Evolutionary conservation across 139 green algal species (phyloP).

Genomic region (Pedinophyceae sp.): DNA sequence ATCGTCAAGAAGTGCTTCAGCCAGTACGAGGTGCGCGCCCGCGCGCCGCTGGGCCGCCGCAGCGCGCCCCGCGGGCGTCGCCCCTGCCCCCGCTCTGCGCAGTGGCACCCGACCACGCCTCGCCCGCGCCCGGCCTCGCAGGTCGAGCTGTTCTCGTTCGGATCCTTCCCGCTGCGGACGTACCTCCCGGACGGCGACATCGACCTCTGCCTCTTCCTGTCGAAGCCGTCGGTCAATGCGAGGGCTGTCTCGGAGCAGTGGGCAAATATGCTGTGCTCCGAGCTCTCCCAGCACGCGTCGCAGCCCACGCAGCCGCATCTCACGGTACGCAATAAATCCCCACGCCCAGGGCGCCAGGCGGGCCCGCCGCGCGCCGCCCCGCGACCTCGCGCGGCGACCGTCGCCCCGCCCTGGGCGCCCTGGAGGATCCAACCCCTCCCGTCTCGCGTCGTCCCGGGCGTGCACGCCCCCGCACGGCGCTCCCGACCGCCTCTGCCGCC

Average conservation of each 20-base stretch:
- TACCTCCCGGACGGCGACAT: conserved; percentile 96
- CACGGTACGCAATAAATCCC: too few species aligned
- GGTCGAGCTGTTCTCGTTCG: conserved; percentile 77
- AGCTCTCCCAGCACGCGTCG: too few species aligned
- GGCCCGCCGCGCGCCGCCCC: too few species aligned
- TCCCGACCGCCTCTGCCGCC: too few species aligned
- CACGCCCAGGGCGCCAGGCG: too few species aligned
- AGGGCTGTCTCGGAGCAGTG: conserved; percentile 13
- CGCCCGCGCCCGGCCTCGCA: conserved; percentile 12
- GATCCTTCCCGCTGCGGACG: conserved; percentile 82
- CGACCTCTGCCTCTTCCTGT: conserved; percentile 73
- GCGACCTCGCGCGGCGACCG: too few species aligned
- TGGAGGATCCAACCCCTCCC: too few species aligned
- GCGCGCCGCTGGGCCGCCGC: not conserved
- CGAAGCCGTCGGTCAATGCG: not conserved
- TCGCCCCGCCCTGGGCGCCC: too few species aligned
- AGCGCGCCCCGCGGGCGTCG: not conserved
- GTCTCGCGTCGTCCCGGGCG: too few species aligned
- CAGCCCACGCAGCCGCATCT: too few species aligned
- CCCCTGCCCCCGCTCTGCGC: not conserved
- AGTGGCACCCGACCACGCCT: not conserved
- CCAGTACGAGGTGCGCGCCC: conserved; percentile 13
- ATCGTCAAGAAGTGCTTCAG: conserved; percentile 25
- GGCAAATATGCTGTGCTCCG: conserved; percentile 17
- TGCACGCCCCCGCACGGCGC: too few species aligned